Conservation (phyloP, 2,329 filamentous ascomycete genomes). For the Aspergillus fructus region DNA sequence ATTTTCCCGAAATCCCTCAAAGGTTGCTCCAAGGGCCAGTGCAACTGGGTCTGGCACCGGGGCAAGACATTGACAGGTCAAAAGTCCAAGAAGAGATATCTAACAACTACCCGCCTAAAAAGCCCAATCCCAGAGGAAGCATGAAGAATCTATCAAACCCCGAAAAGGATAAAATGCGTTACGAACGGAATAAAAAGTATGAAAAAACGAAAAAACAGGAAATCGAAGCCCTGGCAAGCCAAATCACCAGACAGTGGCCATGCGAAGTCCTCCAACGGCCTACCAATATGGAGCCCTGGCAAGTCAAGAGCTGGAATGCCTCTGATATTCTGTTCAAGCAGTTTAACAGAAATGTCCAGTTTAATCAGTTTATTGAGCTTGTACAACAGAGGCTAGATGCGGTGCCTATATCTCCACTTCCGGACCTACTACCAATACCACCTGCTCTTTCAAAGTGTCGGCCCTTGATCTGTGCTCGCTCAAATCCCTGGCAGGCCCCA, state of each 20-base stretch:
- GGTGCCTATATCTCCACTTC: background rate
- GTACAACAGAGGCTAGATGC: background rate
- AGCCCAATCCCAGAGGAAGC: background rate
- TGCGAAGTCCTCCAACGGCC: background rate
- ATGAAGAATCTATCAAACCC: background rate
- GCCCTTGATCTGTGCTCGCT: background rate
- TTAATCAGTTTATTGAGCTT: background rate
- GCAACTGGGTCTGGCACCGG: background rate
- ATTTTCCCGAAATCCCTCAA: background rate
- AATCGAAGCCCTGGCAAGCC: background rate
- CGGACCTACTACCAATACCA: background rate
- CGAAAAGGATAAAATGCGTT: background rate
- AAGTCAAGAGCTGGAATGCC: background rate
- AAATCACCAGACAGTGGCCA: background rate
- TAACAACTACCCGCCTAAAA: conserved; percentile 6
- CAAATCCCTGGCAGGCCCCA: background rate
- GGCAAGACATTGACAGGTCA: background rate
- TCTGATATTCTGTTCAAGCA: background rate
- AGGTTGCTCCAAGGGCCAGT: background rate
- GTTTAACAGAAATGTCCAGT: background rate
- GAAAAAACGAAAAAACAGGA: background rate
- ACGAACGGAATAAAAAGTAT: background rate
- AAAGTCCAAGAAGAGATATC: background rate
- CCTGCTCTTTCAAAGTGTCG: background rate
- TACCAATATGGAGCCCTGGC: background rate